A percentile compares a stretch with the other conserved stretches of the same genome.
phyloP scores from a whole-genome alignment of 148 eudicot species.

The Fallopia convolvulus region DNA sequence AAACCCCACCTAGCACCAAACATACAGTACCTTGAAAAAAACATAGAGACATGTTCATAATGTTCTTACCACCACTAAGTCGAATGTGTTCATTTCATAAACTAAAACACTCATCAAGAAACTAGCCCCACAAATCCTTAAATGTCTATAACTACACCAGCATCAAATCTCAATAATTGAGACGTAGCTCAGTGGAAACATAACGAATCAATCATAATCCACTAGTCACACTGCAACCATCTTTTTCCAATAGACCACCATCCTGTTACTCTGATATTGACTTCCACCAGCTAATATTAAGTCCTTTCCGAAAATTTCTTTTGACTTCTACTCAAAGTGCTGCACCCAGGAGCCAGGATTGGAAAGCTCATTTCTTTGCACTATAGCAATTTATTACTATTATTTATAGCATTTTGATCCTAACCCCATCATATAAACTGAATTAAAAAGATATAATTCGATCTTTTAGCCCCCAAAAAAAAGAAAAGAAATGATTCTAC shows the following conservation, averaged over 20 bases:
- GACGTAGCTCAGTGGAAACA: not conserved
- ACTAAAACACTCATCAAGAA: not conserved
- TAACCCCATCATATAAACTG: not conserved
- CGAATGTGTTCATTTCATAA: not conserved
- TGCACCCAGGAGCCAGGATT: not conserved
- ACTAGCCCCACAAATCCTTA: not conserved
- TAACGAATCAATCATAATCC: not conserved
- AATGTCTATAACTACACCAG: not conserved
- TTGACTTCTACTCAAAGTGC: not conserved
- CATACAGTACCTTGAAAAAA: not conserved
- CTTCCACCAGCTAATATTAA: not conserved
- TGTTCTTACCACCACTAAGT: not conserved
- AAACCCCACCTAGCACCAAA: not conserved
- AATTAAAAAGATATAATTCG: not conserved
- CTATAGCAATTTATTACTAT: not conserved
- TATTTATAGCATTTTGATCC: not conserved
- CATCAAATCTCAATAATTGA: not conserved
- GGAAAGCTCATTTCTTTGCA: not conserved
- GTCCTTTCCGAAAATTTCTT: not conserved
- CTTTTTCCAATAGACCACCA: not conserved
- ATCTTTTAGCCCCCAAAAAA: not conserved
- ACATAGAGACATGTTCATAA: too few species aligned
- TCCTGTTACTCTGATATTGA: slow-evolving; percentile 2
- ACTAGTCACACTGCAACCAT: not conserved
- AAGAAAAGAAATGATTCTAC: slow-evolving; percentile 6